These are phyloP conservation scores for Musa balbisiana DNA, from an alignment of 202 grass and related monocot species.

Conservation along the genomic window DNA sequence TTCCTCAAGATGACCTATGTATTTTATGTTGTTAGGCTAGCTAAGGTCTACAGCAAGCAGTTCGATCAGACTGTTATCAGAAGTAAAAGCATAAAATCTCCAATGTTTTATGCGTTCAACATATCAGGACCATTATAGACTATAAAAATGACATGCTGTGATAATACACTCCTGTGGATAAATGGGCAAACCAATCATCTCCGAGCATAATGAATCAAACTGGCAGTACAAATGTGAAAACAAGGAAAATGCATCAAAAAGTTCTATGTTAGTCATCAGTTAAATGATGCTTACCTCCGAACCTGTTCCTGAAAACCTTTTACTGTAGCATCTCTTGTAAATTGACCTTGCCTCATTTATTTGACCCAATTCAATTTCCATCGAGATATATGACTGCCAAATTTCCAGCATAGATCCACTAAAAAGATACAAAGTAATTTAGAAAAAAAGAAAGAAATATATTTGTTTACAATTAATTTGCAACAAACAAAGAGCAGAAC, in stretches of 20 bases:
- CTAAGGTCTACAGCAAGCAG: neutral
- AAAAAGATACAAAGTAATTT: slow-evolving; percentile 32
- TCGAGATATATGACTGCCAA: slow-evolving; percentile 70
- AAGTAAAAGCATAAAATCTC: neutral
- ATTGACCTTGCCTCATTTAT: slow-evolving; percentile 73
- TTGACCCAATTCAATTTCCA: slow-evolving; percentile 67
- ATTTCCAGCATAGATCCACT: slow-evolving; percentile 78
- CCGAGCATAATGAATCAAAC: neutral
- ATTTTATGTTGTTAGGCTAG: neutral
- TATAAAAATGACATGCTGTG: neutral
- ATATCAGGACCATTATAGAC: too few species aligned
- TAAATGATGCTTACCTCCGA: slow-evolving; percentile 56
- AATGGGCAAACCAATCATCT: neutral
- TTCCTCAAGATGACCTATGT: neutral
- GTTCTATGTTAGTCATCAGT: slow-evolving; percentile 2
- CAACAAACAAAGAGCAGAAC: too few species aligned
- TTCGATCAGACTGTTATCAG: too few species aligned
- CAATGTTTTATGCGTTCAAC: neutral
- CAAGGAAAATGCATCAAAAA: slow-evolving; percentile 5
- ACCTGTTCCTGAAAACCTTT: slow-evolving; percentile 70
- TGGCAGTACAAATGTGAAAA: slow-evolving; percentile 6
- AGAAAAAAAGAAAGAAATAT: neutral
- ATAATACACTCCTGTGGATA: neutral
- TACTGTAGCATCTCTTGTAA: slow-evolving; percentile 90
- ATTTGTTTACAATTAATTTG: neutral